Evolutionary conservation across 306 rosid genomes (phyloP), one percentile per base, ranked within the genome.

Genomic region (Canavalia ensiformis): DNA sequence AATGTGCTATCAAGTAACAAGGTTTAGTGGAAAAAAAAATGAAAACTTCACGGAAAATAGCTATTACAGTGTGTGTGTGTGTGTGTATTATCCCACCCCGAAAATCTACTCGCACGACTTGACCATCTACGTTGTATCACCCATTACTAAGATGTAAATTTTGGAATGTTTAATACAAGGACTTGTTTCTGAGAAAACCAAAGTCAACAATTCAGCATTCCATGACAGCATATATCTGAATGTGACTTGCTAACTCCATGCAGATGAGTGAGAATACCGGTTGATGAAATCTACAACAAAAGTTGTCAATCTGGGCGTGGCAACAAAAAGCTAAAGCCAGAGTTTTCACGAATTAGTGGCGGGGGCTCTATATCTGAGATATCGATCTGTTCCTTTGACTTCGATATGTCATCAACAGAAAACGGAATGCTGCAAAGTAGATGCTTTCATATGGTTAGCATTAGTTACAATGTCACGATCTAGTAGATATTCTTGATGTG

Each of bases 291-390:
- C 84, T 60, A 66, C 83, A 29, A 29, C 60, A 33, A 39, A 83
- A 71, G 47, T 44, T 51, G 34, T 89, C 83, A 82, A 74, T 84
- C 85, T 62, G 90, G 76, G 71, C 82, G 84, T 1, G 88, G 90
- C 82, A 88, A 82, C 80, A 86, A 82, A 80, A 84, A 86, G 85
- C 88, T 84, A 86, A 88, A 86, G 57, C 91, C 90, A n/a, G 91
- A 81, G 87, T 88, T 88, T 37, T 82, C 87, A 28, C 87, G 88
- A 47, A 86, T 82, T 41, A 84, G 82, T 11, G 90, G 88, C 3
- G 89, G 91, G 8, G 86, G 84, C 29, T 88, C 90, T 59, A 86
- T 79, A 76, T 88, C 88, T 59, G 90, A 44, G 77, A 86, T 86
- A 80, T 88, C 90, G 66, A 86, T 88, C 75, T 84, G 88, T 77